phyloP scores from a whole-genome alignment of 192 early-diverging fungal species.

The Chytriomyces sp. region DNA sequence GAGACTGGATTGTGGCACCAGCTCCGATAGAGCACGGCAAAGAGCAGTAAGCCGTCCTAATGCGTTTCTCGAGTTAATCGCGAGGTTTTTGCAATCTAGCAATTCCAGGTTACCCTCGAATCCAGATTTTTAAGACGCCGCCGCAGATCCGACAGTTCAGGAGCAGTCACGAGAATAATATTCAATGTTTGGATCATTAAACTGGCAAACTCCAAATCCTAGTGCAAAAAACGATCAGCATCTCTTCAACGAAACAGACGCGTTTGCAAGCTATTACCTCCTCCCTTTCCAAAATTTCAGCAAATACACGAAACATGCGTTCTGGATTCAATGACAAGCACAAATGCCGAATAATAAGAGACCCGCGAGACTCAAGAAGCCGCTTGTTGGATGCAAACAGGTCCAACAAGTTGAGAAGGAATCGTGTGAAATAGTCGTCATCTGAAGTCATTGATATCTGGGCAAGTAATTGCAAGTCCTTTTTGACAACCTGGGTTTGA shows the following conservation, averaged over 20 bases:
- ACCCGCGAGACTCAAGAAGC: conserved; percentile 87
- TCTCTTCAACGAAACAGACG: background rate
- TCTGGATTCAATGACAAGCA: conserved; percentile 91
- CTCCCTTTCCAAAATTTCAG: conserved; percentile 83
- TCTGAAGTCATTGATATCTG: conserved; percentile 87
- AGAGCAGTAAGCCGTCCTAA: conserved; percentile 80
- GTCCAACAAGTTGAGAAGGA: conserved; percentile 87
- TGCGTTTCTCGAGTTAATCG: background rate
- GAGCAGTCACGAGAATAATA: conserved; percentile 93
- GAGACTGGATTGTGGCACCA: conserved; percentile 98
- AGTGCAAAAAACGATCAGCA: background rate
- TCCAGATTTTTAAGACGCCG: conserved; percentile 81
- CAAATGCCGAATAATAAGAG: conserved; percentile 91
- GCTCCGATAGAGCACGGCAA: conserved; percentile 83
- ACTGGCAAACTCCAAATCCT: conserved; percentile 92
- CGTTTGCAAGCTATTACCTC: conserved; percentile 52
- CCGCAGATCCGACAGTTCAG: conserved; percentile 85
- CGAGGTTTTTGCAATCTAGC: background rate
- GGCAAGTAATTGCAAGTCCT: conserved; percentile 91
- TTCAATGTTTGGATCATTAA: conserved; percentile 98
- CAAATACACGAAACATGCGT: conserved; percentile 85
- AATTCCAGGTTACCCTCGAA: conserved; percentile 46
- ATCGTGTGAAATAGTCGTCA: conserved; percentile 83
- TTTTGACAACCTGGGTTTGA: conserved; percentile 80
- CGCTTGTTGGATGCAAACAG: conserved; percentile 89